A percentile compares a stretch with the other conserved stretches of the same genome.
Evolutionary conservation across 2,329 filamentous ascomycete genomes (phyloP).

Genomic region (Fusarium austroafricanum): DNA sequence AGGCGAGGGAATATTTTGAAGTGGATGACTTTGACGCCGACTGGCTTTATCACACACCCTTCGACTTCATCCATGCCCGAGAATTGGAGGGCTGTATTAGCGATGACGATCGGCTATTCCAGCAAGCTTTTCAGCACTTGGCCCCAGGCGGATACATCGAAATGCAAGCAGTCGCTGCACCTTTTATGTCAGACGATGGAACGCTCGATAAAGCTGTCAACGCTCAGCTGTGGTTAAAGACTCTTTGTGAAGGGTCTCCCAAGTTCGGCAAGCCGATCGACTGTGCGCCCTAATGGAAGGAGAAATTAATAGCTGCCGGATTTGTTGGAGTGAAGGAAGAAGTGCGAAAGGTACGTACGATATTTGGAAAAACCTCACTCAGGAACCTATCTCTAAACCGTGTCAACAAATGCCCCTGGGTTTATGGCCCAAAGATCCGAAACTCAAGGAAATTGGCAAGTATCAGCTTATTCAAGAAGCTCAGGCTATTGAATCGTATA

Average conservation of each 20-base stretch:
- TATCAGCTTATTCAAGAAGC: slow-evolving; percentile 11
- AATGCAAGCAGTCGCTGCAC: background rate
- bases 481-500: slow-evolving; percentile 22
- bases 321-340: slow-evolving; percentile 9
- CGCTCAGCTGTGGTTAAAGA: slow-evolving; percentile 1
- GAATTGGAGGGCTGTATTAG: slow-evolving; percentile 17
- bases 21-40: slow-evolving; percentile 18
- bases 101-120: slow-evolving; percentile 5
- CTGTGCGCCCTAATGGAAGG: slow-evolving; percentile 4
- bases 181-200: slow-evolving; percentile 13
- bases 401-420: slow-evolving; percentile 4
- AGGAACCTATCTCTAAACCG: no score
- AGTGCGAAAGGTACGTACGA: slow-evolving; percentile 19
- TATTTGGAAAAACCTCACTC: no score
- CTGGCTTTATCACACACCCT: slow-evolving; percentile 15
- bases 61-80: slow-evolving; percentile 20
- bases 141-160: slow-evolving; percentile 11
- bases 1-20: slow-evolving; percentile 15
- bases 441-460: slow-evolving; percentile 22
- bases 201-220: slow-evolving; percentile 10
- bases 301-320: slow-evolving; percentile 6
- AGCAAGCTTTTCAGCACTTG: slow-evolving; percentile 1
- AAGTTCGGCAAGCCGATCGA: slow-evolving; percentile 21
- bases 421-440: slow-evolving; percentile 17
- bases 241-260: background rate